These are phyloP conservation scores for Phytophthora quininea DNA, from an alignment of 352 stramenopile species.

Conservation along the genomic window DNA sequence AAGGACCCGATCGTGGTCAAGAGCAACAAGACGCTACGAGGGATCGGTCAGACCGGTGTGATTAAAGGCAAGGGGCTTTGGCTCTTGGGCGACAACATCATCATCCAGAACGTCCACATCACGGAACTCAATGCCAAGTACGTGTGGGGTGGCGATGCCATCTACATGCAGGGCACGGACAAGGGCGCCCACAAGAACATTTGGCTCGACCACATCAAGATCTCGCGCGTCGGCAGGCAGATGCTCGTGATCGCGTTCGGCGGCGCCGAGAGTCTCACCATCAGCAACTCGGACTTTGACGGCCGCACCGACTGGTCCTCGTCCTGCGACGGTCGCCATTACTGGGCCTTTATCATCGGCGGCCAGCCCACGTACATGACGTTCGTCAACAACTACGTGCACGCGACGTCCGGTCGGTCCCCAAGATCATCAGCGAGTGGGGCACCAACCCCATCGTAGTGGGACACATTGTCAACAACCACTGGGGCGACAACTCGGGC, in stretches of 20 bases:
- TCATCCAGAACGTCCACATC: conserved; percentile 53
- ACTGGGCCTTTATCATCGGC: conserved; percentile 33
- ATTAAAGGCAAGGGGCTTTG: conserved; percentile 31
- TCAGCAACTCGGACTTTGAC: conserved; percentile 45
- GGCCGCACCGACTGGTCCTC: conserved; percentile 25
- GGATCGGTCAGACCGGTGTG: conserved; percentile 25
- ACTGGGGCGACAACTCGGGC: conserved; percentile 35
- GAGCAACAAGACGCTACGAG: conserved; percentile 38
- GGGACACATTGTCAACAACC: conserved; percentile 34
- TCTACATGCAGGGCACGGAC: conserved; percentile 18
- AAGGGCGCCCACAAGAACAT: conserved; percentile 29
- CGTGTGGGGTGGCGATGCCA: conserved; percentile 23
- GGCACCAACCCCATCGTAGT: conserved; percentile 6
- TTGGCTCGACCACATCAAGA: conserved; percentile 41
- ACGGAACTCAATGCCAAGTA: conserved; percentile 39
- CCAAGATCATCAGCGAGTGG: conserved; percentile 12
- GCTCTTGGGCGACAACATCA: conserved; percentile 37
- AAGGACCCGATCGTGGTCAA: conserved; percentile 24
- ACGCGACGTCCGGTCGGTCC: conserved; percentile 27
- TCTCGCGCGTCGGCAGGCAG: conserved; percentile 8
- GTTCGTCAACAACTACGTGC: conserved; percentile 9
- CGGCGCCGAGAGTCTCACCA: conserved; percentile 15
- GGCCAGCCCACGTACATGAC: conserved; percentile 14
- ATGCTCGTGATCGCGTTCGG: not conserved
- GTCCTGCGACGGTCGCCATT: conserved; percentile 41